Evolutionary conservation across 495 filamentous ascomycete species (phyloP), one percentile per base, ranked within the genome.

Genomic region (Delitschia confertaspora): DNA sequence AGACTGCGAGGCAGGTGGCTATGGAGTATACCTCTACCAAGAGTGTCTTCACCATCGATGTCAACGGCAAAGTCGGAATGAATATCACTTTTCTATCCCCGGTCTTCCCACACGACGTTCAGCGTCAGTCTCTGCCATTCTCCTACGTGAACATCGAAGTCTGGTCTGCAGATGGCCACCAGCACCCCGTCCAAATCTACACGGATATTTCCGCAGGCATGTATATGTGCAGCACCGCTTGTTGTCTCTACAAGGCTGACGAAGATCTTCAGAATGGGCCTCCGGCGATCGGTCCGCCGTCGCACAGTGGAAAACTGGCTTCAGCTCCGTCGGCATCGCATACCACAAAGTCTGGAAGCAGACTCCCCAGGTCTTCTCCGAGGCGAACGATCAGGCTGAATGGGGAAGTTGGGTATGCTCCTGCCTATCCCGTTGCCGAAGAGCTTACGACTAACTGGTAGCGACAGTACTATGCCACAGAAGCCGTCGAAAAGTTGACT

Each of bases 351-450:
- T 94, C 24, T 70, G 69, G 34, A 74, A 82, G 36, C 67, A 67
- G 35, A 65, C 65, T 9, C 77, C 93, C 60, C 63, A 78, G 49
- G 64, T 78, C 7, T 69, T 93, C 25, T 79, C 76, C 5, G 88
- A 94, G 57, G 73, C 74, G 35, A 65, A 60, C 21, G 85, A 93
- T 48, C 78, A 78, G 29, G 75, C 81, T 0, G 85, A 93, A 71
- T 94, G 88, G 88, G 88, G 88, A 6, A 82, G 78, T 3, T 60
- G 42, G 88, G 39, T 76, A 84, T 60, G 1, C 84, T 33, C 1
- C n/a, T n/a, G n/a, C n/a, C n/a, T n/a, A n/a, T n/a, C n/a, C n/a
- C n/a, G n/a, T n/a, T 11, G 20, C n/a, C 22, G 11, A 10, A 29
- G 10, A 27, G 2, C 13, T 29, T 18, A 23, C 25, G 14, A 7